Evolutionary conservation across 1,284 basidiomycete genomes (phyloP), one percentile per base, ranked within the genome.

Genomic region (Hymenochaete sp.): DNA sequence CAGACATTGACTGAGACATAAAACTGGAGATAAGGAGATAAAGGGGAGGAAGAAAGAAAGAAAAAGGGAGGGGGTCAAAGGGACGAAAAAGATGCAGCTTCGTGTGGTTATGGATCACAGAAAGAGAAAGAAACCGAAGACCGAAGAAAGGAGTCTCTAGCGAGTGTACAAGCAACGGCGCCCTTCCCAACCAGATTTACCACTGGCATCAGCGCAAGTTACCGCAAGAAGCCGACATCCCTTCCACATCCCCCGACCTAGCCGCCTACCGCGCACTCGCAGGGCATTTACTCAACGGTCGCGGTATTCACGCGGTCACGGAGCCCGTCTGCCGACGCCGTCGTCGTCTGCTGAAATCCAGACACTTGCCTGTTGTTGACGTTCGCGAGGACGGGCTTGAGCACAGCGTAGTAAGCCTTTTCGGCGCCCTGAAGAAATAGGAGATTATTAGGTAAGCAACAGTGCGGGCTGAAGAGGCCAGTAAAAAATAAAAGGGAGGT

Each of bases 331-430:
- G 46, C 52, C 25, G 50, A 42, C 31, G 47, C 53, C 5, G 62
- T 59, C 45, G 64, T 59, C 38, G 45, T 1, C 56, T 56, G 25
- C 39, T 52, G 33, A 48, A 55, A 45, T 4, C 55, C 44, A 0
- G 57, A 49, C 35, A 57, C 54, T 26, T 65, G 62, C 16, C 48
- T 55, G 8, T 53, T 54, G 47, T 65, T 66, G 54, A 73, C 55
- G 56, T 78, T 79, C 53, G 67, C 64, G 52, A 86, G 67, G 40
- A 84, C 64, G 37, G 83, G 85, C 62, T 84, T 84, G 62, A 89
- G 64, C 45, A 82, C 67, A 55, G 67, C 68, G 58, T 70, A 62
- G 65, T 89, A 89, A 22, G 79, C 67, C 39, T 67, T 66, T 73
- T 85, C 81, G 28, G 86, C 86, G 54, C 86, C 86, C 78, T 87